These are phyloP conservation scores for Fusarium nurragi DNA, from an alignment of 2,329 filamentous ascomycete genomes.

Conservation along the genomic window DNA sequence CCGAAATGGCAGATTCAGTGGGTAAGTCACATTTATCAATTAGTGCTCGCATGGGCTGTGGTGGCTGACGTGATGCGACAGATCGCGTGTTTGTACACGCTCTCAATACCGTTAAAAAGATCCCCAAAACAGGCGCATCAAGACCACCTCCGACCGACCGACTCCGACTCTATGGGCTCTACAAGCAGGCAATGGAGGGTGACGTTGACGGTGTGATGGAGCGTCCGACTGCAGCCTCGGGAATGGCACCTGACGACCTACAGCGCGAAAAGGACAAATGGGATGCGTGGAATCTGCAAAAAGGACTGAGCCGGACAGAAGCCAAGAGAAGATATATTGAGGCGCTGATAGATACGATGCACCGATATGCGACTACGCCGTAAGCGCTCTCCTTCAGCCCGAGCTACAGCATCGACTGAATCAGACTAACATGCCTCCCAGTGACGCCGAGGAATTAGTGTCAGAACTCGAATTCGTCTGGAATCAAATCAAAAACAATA, in stretches of 20 bases:
- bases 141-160: conserved; percentile 87
- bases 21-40: conserved; percentile 36
- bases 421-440: conserved; percentile 47
- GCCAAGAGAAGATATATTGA: conserved; percentile 95
- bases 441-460: conserved; percentile 86
- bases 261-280: conserved; percentile 74
- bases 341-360: conserved; percentile 95
- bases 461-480: conserved; percentile 98
- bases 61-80: conserved; percentile 52
- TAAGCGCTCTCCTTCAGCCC: conserved; percentile 52
- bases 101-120: conserved; percentile 97
- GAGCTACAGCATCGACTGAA: not conserved
- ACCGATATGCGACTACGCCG: conserved; percentile 89
- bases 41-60: not conserved
- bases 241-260: conserved; percentile 62
- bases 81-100: conserved; percentile 99
- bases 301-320: conserved; percentile 84
- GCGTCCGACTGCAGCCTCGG: conserved; percentile 68
- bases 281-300: conserved; percentile 95
- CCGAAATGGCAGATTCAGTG: conserved; percentile 45
- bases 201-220: conserved; percentile 96
- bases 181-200: conserved; percentile 99
- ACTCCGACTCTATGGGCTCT: conserved; percentile 93
- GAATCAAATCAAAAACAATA: conserved; percentile 95
- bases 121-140: conserved; percentile 89